phyloP scores from a whole-genome alignment of 371 early-diverging fungal genomes.

The Mucor sp. region DNA sequence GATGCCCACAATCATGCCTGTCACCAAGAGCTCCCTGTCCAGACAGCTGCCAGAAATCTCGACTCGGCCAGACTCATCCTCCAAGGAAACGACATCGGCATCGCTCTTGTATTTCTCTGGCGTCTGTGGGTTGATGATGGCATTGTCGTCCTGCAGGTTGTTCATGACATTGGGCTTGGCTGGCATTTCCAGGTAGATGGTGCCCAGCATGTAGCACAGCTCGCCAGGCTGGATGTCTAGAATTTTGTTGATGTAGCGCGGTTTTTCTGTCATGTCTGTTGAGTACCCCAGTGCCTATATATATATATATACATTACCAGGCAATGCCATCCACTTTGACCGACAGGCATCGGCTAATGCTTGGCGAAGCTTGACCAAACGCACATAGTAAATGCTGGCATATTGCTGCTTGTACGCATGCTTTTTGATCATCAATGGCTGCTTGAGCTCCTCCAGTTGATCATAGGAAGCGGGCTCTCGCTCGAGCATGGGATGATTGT shows the following conservation, averaged over 20 bases:
- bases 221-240: conserved; percentile 68
- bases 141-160: conserved; percentile 77
- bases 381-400: conserved; percentile 82
- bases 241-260: conserved; percentile 60
- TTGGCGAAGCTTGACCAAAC: conserved; percentile 68
- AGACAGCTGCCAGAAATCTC: conserved; percentile 60
- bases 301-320: conserved; percentile 21
- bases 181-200: conserved; percentile 83
- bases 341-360: conserved; percentile 51
- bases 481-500: conserved; percentile 10
- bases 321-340: conserved; percentile 53
- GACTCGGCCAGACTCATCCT: conserved; percentile 93
- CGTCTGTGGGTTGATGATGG: conserved; percentile 64
- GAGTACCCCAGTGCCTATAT: too few species aligned
- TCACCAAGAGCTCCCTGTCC: conserved; percentile 58
- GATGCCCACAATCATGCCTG: conserved; percentile 76
- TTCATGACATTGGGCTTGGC: conserved; percentile 88
- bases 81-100: conserved; percentile 68
- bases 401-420: conserved; percentile 78
- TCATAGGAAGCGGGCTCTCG: conserved; percentile 34
- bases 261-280: conserved; percentile 24
- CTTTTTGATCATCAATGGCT: conserved; percentile 51
- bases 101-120: conserved; percentile 68
- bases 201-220: conserved; percentile 80
- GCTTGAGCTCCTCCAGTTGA: conserved; percentile 37